Conservation (phyloP, 257 asterid species). For the Forsythia suspensa region DNA sequence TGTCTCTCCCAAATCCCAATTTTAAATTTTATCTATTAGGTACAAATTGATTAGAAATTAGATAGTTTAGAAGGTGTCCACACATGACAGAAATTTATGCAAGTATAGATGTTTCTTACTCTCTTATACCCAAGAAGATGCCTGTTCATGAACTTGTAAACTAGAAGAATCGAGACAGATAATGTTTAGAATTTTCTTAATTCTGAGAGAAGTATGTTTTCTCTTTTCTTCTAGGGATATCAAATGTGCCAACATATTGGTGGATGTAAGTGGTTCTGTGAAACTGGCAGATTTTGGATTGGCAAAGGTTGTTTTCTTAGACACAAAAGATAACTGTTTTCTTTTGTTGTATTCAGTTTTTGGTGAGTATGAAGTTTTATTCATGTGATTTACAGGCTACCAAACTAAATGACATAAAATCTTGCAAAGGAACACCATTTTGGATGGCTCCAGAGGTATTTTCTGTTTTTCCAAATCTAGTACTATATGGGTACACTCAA, state of each 20-base stretch:
- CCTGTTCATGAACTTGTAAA: conserved; percentile 9
- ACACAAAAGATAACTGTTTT: neutral
- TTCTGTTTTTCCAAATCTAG: neutral
- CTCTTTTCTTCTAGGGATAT: conserved; percentile 54
- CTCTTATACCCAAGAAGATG: neutral
- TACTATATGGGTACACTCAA: neutral
- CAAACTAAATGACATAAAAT: conserved; percentile 61
- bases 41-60: conserved; percentile 11
- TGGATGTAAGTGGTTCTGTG: conserved; percentile 63
- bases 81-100: neutral
- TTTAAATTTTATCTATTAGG: neutral
- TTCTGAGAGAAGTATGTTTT: conserved; percentile 17
- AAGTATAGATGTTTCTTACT: neutral
- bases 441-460: conserved; percentile 83
- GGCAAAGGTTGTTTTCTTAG: conserved; percentile 52
- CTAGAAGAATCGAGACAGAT: conserved; percentile 4
- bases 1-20: conserved; percentile 5
- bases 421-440: conserved; percentile 67
- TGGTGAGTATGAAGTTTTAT: conserved; percentile 14
- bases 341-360: neutral
- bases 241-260: conserved; percentile 71
- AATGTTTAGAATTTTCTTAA: neutral
- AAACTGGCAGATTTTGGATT: conserved; percentile 68
- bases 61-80: conserved; percentile 5
- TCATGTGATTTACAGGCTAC: conserved; percentile 43